phyloP scores from a whole-genome alignment of 139 green algal species.

The Volvox reticuliferus region DNA sequence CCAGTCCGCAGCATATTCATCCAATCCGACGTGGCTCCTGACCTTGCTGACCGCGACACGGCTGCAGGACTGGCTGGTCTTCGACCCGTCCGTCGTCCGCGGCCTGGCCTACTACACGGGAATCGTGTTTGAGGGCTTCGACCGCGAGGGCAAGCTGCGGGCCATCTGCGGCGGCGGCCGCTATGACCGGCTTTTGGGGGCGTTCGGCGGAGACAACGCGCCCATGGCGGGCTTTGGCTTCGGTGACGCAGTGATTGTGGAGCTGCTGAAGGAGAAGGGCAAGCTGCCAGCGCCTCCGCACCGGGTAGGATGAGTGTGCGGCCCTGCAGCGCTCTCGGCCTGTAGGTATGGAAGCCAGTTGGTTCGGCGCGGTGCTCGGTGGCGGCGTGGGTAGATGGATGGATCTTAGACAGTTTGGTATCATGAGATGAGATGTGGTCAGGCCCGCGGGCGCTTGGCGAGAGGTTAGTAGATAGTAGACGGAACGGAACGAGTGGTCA shows the following conservation, averaged over 20 bases:
- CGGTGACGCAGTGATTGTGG: slow-evolving; percentile 97
- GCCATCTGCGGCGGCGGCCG: slow-evolving; percentile 97
- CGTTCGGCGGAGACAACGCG: slow-evolving; percentile 87
- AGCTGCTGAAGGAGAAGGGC: slow-evolving; percentile 93
- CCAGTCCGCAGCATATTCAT: too few species aligned
- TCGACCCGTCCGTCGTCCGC: slow-evolving; percentile 94
- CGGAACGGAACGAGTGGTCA: too few species aligned
- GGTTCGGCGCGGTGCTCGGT: too few species aligned
- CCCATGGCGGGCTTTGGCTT: slow-evolving; percentile 94
- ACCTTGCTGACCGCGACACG: too few species aligned
- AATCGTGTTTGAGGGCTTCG: slow-evolving; percentile 95
- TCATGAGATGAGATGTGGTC: too few species aligned
- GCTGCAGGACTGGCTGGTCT: slow-evolving; percentile 89
- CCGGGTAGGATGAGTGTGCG: slow-evolving; percentile 51
- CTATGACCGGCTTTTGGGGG: slow-evolving; percentile 89
- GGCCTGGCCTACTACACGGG: slow-evolving; percentile 99
- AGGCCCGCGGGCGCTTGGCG: too few species aligned
- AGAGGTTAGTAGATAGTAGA: too few species aligned
- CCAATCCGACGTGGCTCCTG: too few species aligned
- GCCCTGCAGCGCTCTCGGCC: too few species aligned
- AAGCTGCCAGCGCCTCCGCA: slow-evolving; percentile 79
- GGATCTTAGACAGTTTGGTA: too few species aligned
- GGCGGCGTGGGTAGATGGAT: too few species aligned
- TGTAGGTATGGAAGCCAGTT: too few species aligned
- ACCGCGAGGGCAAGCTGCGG: slow-evolving; percentile 89